phyloP scores from a whole-genome alignment of 2,329 filamentous ascomycete genomes.

The Fusarium sp. region DNA sequence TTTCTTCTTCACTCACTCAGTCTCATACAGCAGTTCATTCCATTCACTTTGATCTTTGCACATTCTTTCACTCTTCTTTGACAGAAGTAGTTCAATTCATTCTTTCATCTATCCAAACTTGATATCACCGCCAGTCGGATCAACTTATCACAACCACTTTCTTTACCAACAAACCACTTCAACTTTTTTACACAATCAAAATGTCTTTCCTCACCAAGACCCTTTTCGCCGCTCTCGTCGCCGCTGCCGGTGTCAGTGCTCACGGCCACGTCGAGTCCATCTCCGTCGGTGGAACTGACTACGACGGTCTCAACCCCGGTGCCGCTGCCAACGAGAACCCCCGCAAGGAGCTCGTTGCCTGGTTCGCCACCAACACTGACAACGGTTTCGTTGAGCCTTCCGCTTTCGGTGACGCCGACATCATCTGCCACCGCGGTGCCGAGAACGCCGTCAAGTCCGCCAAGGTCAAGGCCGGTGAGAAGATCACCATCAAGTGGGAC shows the following conservation, averaged over 20 bases:
- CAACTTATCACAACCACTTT: constrained; percentile 11
- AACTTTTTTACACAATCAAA: constrained; percentile 21
- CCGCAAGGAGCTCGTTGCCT: constrained; percentile 49
- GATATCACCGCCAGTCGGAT: constrained; percentile 42
- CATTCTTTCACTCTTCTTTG: constrained; percentile 47
- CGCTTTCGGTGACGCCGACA: constrained; percentile 54
- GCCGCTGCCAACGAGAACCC: constrained; percentile 35
- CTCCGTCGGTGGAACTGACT: constrained; percentile 43
- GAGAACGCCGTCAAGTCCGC: constrained; percentile 53
- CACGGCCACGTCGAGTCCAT: constrained; percentile 47
- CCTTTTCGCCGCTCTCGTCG: constrained; percentile 43
- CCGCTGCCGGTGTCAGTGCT: constrained; percentile 44
- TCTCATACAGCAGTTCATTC: constrained; percentile 45
- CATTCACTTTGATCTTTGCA: constrained; percentile 46
- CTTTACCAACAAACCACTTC: constrained; percentile 1
- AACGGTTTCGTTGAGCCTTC: constrained; percentile 63
- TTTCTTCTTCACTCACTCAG: constrained; percentile 31
- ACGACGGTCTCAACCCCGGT: constrained; percentile 18
- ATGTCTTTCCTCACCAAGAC: constrained; percentile 46
- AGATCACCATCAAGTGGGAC: constrained; percentile 56
- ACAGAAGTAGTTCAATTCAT: constrained; percentile 48
- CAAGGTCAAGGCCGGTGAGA: constrained; percentile 52
- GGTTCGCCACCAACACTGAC: constrained; percentile 57
- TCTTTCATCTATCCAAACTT: constrained; percentile 17
- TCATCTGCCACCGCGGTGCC: constrained; percentile 60